Evolutionary conservation across 306 rosid species (phyloP), one percentile per base, ranked within the genome.

Genomic region (Cicer chorassanicum): DNA sequence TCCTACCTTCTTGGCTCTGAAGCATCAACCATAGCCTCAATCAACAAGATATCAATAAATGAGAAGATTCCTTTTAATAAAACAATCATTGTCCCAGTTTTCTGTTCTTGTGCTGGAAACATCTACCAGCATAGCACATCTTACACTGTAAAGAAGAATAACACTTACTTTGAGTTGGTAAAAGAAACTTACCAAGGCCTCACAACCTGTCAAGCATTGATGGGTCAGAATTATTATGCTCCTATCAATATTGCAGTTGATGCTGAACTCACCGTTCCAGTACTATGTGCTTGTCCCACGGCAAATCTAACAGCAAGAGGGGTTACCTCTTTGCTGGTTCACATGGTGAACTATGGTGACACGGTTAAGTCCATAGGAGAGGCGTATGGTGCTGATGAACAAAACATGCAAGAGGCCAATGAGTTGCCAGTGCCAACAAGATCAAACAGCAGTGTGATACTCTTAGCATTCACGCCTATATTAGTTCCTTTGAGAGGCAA

Each of bases 251-350:
- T 88, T 76, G 9, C 80, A 18, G 19, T 77, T 15, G 90, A 80
- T 21, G 74, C 83, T 0, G 63, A 72, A 64, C 75, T 86, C 41
- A 46, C 73, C 0, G 83, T 88, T 53, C 90, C 88, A 0, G 9
- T 88, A 54, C 8, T 84, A 39, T 88, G 89, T 34, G 87, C 91
- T 43, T 87, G 91, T 65, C 87, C 91, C 0, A 78, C 78, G 1
- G 16, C 1, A n/a, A 81, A 87, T 18, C 87, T 80, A 39, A 72
- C 78, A 1, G 72, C 59, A 51, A 79, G 9, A 11, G 90, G 86
- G 19, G 79, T 86, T 34, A 75, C 75, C 1, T 68, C 80, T 34
- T 74, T 88, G 70, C 68, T 88, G 16, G 67, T 79, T 63, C 65
- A 84, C 73, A 39, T 50, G 76, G 82, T 81, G 19, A 60, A 70